Evolutionary conservation across 306 rosid genomes (phyloP), one percentile per base, ranked within the genome.

Genomic region (Cercis canadensis): DNA sequence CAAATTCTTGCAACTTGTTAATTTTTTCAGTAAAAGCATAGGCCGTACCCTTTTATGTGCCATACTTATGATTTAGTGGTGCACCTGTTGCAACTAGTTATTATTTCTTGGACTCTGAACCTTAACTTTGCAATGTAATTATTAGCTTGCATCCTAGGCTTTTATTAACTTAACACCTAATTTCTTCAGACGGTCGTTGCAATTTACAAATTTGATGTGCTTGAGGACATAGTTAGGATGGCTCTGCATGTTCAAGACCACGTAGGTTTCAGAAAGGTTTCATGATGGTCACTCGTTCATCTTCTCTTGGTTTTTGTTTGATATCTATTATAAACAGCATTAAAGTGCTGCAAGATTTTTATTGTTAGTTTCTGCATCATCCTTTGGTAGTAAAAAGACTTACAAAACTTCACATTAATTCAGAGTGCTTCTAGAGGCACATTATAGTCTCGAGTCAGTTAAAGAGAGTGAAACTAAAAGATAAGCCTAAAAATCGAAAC

Each of bases 401-500:
- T 65, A 32, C 37, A 14, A 15, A 56, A 37, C 15, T 72, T 44
- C 50, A 49, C 24, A 53, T 49, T 65, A 10, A 24, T 40, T 13
- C 59, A 65, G 18, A 11, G 14, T 67, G 57, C 45, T 80, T 66
- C 52, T 37, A 12, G 65, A 51, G 52, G 53, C 29, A 36, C 12
- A 40, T 3, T 21, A 19, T 62, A 17, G 64, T 50, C 39, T 47
- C 11, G 21, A 31, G 56, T 69, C 34, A 40, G 57, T 46, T 62
- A 16, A 33, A 33, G 67, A 44, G 11, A 39, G 21, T 39, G 66
- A 68, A 65, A 58, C 49, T 65, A 31, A n/a, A 52, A 46, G 34
- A 63, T 18, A 40, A 0, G 47, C 40, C 39, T 3, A 73, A 7
- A 62, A 69, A 1, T 24, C 29, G 1, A 24, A 24, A 24, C 3